Evolutionary conservation across 306 rosid genomes (phyloP), one percentile per base, ranked within the genome.

Genomic region (Dryas drummondii): DNA sequence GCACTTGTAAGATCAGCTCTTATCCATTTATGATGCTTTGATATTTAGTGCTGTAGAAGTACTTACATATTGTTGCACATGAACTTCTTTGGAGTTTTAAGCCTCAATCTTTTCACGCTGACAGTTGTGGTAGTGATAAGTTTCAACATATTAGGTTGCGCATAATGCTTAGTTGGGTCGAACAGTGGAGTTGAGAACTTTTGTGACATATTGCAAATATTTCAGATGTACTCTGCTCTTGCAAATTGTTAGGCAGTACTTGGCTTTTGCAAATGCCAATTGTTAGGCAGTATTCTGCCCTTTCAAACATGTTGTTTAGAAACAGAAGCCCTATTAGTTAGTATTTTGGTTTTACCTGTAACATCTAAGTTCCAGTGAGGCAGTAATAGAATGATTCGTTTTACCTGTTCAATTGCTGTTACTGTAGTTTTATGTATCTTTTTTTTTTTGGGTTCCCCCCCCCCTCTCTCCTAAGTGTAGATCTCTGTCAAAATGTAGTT

Each of bases 1-100:
- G 99, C 99, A 68, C 87, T 85, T 89, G 99, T 96, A 84, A 90
- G 89, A 79, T 57, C 63, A 22, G 50, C 65, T 59, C 72, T 76
- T 71, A 56, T 71, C 58, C 62, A 73, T 78, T 49, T 66, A 55
- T 75, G 71, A 51, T 75, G 69, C 42, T 76, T 45, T 53, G 15
- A 59, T 77, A 71, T 78, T 32, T 46, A 48, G 22, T 40, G 54
- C 13, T 70, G 42, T 52, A n/a, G 14, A 44, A 4, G 40, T 71
- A 32, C 52, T 58, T 41, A 6, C 14, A 26, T 46, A 41, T 37
- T 58, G 37, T 76, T 13, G 65, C 1, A 78, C 44, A 71, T 32
- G 52, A 46, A 46, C 37, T 32, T 32, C 37, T 32, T 32, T 32
- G 37, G 37, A 32, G 37, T 44, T 3, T 69, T 70, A 32, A 5